Base-by-base conservation (phyloP, 257 asterid species). In the Jacaranda copaia region DNA sequence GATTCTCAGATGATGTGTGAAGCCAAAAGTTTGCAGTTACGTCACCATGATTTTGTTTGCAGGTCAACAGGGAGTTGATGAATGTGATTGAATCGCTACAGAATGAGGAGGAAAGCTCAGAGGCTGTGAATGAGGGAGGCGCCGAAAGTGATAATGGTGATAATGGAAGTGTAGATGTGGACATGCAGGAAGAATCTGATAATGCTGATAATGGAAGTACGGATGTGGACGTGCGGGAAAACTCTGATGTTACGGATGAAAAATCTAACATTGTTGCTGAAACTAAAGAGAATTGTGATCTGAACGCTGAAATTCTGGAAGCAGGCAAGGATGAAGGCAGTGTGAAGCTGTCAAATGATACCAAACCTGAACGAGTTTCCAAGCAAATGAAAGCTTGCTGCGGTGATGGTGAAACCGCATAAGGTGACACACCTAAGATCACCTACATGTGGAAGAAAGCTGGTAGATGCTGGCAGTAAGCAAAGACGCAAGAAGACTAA, bases 31-130 rank as follows among this genome's bases (percentile, higher is more conserved):
- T 14, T 68, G 52, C 32, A 58, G 73, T 81, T 9, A 68, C 38
- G 7, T 15, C 19, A 56, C 40, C 38, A 14, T 67, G 78, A 35
- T 71, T 53, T 46, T 62, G 71, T 77, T 56, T 15, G 55, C 96
- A 92, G 98, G 93, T 92, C 9, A 94, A 94, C 82, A 83, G 97
- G 81, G 99, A 91, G 89, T 59, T 94, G 84, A 88, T 87, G 95
- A 81, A 79, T 60, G 88, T 89, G 48, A 88, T 94, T 19, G 96
- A 91, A 69, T 84, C 91, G 8, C 84, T 94, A 49, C 89, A 88
- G 82, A 77, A 76, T 39, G 82, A 92, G 82, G 84, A 88, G 79
- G 97, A 92, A 72, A 72, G 39, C 48, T 8, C 86, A 81, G 78
- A 90, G 67, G 81, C 42, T 64, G 78, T 60, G 5, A 85, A 74